phyloP scores from a whole-genome alignment of 2,329 filamentous ascomycete species.

The Blastomyces silverae region DNA sequence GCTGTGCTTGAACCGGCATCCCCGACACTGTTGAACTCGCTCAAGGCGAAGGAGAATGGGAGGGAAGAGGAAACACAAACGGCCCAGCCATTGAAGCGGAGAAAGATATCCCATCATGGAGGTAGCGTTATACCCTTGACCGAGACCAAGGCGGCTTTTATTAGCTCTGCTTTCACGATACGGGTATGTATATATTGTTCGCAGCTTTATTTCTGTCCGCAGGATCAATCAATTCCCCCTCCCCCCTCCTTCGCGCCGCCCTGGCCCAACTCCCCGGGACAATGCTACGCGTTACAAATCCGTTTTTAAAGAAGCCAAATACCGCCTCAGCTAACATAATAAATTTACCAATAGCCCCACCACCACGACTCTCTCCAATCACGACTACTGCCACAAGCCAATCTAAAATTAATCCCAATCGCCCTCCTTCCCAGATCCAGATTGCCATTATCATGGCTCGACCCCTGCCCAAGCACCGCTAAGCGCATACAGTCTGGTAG shows the following conservation, averaged over 20 bases:
- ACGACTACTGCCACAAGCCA: constrained; percentile 32
- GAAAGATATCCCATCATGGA: constrained; percentile 28
- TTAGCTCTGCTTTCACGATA: constrained; percentile 27
- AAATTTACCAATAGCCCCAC: constrained; percentile 28
- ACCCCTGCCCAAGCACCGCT: constrained; percentile 26
- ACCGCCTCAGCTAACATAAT: neutral
- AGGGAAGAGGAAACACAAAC: neutral
- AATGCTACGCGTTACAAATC: no score
- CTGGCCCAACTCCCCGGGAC: no score
- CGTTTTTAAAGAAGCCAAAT: neutral
- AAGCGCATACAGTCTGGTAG: constrained; percentile 30
- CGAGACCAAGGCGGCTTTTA: constrained; percentile 15
- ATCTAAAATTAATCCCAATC: constrained; percentile 34
- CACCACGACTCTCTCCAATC: constrained; percentile 33
- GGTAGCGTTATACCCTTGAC: neutral
- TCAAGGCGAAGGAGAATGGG: neutral
- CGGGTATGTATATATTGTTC: constrained; percentile 27
- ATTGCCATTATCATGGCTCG: constrained; percentile 38
- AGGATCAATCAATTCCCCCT: neutral
- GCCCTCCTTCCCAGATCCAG: constrained; percentile 32
- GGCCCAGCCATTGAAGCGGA: constrained; percentile 24
- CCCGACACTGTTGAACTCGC: constrained; percentile 30
- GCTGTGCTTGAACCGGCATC: constrained; percentile 32
- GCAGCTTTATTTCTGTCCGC: neutral
- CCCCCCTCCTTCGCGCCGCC: no score